A percentile compares a stretch with the other conserved stretches of the same genome.
Conservation (phyloP, 2,329 filamentous ascomycete genomes). For the Colletotrichum karsti region DNA sequence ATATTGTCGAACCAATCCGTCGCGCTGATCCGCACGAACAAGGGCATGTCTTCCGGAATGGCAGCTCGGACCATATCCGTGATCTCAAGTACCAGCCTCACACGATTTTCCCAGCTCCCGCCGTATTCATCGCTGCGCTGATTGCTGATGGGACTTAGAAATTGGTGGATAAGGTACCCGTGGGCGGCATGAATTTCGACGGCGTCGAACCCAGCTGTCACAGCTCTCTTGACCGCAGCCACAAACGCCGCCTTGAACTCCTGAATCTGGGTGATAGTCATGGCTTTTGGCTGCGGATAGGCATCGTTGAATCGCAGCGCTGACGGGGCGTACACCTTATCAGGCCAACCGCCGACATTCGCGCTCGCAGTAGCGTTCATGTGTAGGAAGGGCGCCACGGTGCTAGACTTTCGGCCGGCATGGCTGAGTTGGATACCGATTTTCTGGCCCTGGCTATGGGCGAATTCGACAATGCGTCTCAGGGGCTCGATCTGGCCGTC, state of each 20-base stretch:
- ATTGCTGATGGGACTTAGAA: constrained; percentile 77
- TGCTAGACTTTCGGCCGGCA: constrained; percentile 72
- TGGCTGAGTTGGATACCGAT: constrained; percentile 81
- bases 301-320: constrained; percentile 63
- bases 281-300: constrained; percentile 68
- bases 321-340: constrained; percentile 57
- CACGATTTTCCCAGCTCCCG: constrained; percentile 77
- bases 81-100: constrained; percentile 72
- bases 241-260: constrained; percentile 69
- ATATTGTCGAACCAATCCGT: constrained; percentile 78
- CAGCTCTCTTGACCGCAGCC: constrained; percentile 60
- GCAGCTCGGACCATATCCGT: constrained; percentile 67
- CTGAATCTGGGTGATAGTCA: constrained; percentile 73
- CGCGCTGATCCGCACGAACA: constrained; percentile 78
- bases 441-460: constrained; percentile 64
- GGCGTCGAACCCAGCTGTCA: constrained; percentile 73
- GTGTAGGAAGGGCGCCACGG: constrained; percentile 71
- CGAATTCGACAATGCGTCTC: constrained; percentile 66
- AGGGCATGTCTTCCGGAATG: constrained; percentile 74
- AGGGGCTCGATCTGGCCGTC: constrained; percentile 72
- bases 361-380: constrained; percentile 58
- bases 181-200: constrained; percentile 82
- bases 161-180: constrained; percentile 77
- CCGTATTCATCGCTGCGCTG: constrained; percentile 74
- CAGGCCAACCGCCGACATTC: constrained; percentile 60